Base-by-base conservation (phyloP, 2,329 filamentous ascomycete species). In the Cordyceps sp. region DNA sequence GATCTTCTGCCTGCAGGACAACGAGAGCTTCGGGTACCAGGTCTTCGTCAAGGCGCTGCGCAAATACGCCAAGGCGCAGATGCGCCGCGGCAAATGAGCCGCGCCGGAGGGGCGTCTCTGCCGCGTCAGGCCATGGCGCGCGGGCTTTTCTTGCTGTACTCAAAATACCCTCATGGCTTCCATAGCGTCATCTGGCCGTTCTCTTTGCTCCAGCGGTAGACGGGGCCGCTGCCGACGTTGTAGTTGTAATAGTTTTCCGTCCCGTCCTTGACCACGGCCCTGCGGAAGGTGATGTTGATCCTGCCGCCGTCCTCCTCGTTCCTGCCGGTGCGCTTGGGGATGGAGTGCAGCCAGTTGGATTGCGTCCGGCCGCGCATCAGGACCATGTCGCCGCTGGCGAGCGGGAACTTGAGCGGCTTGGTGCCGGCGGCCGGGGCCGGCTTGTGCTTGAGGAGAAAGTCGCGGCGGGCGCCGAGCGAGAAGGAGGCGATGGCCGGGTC, bases 21-120 rank as follows among this genome's bases (percentile, higher is more conserved):
- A 84, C 52, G 69, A 79, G 39, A 75, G 75, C 2, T 86, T 98
- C 14, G 85, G 85, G 28, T 98, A 98, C 54, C 86, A 94, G 49
- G 79, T 93, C 20, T 98, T 96, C 53, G 62, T 96, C 40, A 69
- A 78, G 39, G 88, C 78, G 1, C 58, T 98, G 43, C 78, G 82
- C 53, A 83, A 78, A 45, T 98, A 73, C 57, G 79, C 84, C 9
- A 77, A 75, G 42, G 88, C 86, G 4, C 81, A 93, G 54, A 92
- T 96, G 69, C 73, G 86, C 36, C 73, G 86, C 45, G 86, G 86
- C 27, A 70, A 64, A 48, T 76, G 62, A 49, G 10, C n/a, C n/a
- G n/a, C n/a, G n/a, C n/a, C n/a, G n/a, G n/a, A n/a, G n/a, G n/a
- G n/a, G 16, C 13, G 26, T 13, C 14, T 28, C 26, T 27, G n/a